Base-by-base conservation (phyloP, 192 early-diverging fungal genomes). In the Backusella australiensis region DNA sequence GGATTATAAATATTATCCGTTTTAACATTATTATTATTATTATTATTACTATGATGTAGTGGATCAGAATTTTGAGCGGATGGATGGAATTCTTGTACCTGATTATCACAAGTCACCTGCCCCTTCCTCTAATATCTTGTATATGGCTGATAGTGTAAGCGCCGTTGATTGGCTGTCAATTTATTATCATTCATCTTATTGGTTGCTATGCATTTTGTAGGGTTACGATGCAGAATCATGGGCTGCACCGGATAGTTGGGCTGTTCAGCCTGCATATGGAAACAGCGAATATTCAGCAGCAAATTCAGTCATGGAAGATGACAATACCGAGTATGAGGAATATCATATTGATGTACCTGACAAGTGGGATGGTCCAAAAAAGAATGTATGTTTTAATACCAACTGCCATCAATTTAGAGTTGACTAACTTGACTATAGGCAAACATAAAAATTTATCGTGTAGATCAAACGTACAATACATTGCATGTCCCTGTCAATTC, bases 401-500 rank as follows among this genome's bases (percentile, higher is more conserved):
- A 2, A n/a, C 34, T 12, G 23, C 21, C 74, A 56, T 53, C 3
- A 59, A 14, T 74, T 32, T 42, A 34, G 21, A 69, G 14, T 5
- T 77, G 7, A 35, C 35, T 23, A 74, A n/a, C 21, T 19, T 63
- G 84, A n/a, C 14, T 17, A 19, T 39, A 93, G 82, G 90, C 84
- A 35, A 81, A 76, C 46, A 89, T 96, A 73, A 90, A 93, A 26
- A 91, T 96, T 15, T 96, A 93, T 77, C 86, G 92, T 67, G 87
- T 85, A n/a, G 94, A 95, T 79, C 86, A 85, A 17, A 95, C 95
- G 0, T 95, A 92, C 77, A 90, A 91, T 23, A 94, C 93, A 0
- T 86, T 97, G 29, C 89, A 89, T 67, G 92, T 90, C 41, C 84
- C 84, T 3, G 80, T 94, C 17, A 87, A 85, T 53, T 89, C 92